Conservation (phyloP, 352 stramenopile genomes). For the Globisporangium emineosum region DNA sequence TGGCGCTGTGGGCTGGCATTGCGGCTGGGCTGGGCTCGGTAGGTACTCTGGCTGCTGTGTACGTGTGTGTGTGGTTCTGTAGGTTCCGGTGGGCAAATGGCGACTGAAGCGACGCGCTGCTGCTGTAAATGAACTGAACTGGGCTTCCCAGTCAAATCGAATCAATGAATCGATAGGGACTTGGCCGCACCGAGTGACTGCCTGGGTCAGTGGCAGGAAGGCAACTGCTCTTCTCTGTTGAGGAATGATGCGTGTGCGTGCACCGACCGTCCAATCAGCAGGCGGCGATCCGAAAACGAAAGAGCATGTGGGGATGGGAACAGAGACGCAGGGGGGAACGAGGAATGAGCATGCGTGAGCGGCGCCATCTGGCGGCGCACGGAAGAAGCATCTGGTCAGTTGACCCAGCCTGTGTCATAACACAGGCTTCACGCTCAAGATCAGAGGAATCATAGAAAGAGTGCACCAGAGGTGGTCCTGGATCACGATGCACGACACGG, state of each 20-base stretch:
- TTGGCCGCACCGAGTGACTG: background rate
- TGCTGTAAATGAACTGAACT: too few species aligned
- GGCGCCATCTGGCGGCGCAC: background rate
- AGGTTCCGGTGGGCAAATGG: background rate
- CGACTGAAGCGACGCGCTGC: too few species aligned
- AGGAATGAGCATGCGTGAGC: background rate
- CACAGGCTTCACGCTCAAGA: background rate
- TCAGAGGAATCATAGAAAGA: background rate
- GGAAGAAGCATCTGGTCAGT: background rate
- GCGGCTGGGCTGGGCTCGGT: background rate
- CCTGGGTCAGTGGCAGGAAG: too few species aligned
- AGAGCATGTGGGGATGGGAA: background rate
- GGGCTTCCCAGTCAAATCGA: background rate
- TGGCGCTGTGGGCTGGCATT: background rate
- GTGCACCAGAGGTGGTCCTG: background rate
- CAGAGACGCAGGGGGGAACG: background rate
- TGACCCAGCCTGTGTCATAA: too few species aligned
- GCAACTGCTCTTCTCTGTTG: too few species aligned
- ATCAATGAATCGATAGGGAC: conserved; percentile 2
- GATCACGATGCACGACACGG: background rate
- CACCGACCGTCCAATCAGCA: background rate
- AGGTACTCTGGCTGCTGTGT: background rate
- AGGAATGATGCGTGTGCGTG: background rate
- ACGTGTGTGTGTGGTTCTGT: background rate
- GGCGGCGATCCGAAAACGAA: too few species aligned